These are phyloP conservation scores for Gaeumannomyces tritici DNA, from an alignment of 2,329 filamentous ascomycete genomes.

Conservation along the genomic window DNA sequence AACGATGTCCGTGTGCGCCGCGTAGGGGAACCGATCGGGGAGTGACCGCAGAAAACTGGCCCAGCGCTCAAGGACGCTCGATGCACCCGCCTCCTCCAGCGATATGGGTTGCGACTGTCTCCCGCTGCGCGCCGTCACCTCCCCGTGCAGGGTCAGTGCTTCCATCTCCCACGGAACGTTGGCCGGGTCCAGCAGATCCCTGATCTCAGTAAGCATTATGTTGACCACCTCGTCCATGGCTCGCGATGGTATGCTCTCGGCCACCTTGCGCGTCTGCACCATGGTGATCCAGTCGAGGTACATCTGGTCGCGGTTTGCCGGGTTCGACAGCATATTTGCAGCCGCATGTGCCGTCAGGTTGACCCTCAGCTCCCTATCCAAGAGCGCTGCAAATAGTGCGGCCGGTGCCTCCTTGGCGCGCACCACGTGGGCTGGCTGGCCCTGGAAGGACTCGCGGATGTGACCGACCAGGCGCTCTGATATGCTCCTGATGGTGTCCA, in stretches of 20 bases:
- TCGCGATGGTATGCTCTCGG: constrained; percentile 51
- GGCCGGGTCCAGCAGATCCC: constrained; percentile 59
- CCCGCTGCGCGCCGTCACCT: constrained; percentile 38
- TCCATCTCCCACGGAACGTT: constrained; percentile 57
- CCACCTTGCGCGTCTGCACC: constrained; percentile 52
- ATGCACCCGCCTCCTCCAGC: constrained; percentile 30
- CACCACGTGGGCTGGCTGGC: constrained; percentile 76
- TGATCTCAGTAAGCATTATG: constrained; percentile 56
- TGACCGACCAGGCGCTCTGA: constrained; percentile 72
- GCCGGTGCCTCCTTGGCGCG: constrained; percentile 82
- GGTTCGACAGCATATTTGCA: constrained; percentile 82
- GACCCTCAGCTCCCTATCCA: constrained; percentile 81
- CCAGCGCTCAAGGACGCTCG: constrained; percentile 71
- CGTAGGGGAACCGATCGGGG: constrained; percentile 63
- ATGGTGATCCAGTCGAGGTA: constrained; percentile 79
- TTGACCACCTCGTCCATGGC: constrained; percentile 59
- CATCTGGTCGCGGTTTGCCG: constrained; percentile 89
- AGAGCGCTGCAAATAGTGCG: constrained; percentile 74
- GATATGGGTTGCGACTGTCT: constrained; percentile 28
- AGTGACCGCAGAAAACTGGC: constrained; percentile 62
- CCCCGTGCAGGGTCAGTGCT: constrained; percentile 49
- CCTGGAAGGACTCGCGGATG: constrained; percentile 75
- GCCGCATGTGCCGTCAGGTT: constrained; percentile 92
- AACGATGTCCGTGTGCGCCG: constrained; percentile 62
- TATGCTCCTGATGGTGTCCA: constrained; percentile 81